Base-by-base conservation (phyloP, 179 eudicot genomes). In the Silene coronaria region DNA sequence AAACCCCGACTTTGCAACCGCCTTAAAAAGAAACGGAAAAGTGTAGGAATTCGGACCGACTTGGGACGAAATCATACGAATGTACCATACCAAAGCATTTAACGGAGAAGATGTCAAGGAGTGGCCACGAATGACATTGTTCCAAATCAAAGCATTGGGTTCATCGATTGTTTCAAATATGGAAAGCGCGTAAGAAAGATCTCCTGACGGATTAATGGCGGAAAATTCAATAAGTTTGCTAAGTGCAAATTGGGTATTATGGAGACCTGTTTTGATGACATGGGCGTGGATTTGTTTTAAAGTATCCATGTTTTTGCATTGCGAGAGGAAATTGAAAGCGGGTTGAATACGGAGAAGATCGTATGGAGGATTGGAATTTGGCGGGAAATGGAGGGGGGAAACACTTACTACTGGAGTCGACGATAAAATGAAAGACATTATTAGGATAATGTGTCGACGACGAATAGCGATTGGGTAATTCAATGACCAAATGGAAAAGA, bases 261-360 rank as follows among this genome's bases (percentile, higher is more conserved):
- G 88, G 60, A 89, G 89, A 74, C 93, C 93, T 22, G 86, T 85
- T 76, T 89, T 89, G 85, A 87, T 82, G 83, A 89, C 77, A 30
- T 87, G 91, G 17, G 89, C 77, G 32, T 89, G 93, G 63, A 88
- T 85, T 82, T 86, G 93, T 76, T 84, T 88, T 30, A 88, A 82
- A 72, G 85, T 84, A 80, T 78, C 36, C 62, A 89, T 79, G 82
- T 61, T 80, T 64, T 77, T 77, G 87, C 91, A 88, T 71, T 78
- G 83, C 13, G 86, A 67, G 67, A 86, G 80, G 70, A 82, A 86
- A 34, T 63, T 16, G 68, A 82, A 72, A 66, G 87, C 51, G 4
- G 83, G 86, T 36, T 86, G 89, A n/a, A 22, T 13, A 48, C 81
- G 86, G 17, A 86, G 84, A 27, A 78, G 80, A 30, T 51, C 38